Base-by-base conservation (phyloP, 768 basidiomycete species). In the Lentinula boryana region DNA sequence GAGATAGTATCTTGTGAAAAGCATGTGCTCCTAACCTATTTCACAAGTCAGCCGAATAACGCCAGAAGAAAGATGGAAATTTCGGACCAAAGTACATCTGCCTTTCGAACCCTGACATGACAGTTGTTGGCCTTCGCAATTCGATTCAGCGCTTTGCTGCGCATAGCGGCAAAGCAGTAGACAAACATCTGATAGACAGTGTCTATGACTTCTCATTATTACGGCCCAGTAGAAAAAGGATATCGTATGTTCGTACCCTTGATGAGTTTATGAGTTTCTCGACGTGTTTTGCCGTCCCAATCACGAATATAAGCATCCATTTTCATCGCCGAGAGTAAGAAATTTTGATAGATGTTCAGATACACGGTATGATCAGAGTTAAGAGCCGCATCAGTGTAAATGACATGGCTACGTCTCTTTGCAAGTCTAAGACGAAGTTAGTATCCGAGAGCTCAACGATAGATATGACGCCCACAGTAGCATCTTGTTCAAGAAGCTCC, bases 261-360 rank as follows among this genome's bases (percentile, higher is more conserved):
- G 52, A 92, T 71, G 64, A 90, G 90, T 16, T 68, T 67, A 32
- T 68, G 67, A 60, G 79, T 81, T 62, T 74, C 81, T 35, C 64
- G 67, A n/a, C 76, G 55, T 18, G 12, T 64, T 54, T 75, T 73
- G 16, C 77, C 63, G 13, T 80, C 77, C 85, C 84, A 88, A 56
- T 80, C 78, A 38, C 80, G 78, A 36, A 98, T 74, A 69, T 98
- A 97, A 56, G 82, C 80, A 62, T 92, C 86, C 81, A 93, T 89
- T 74, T 92, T 96, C 79, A 94, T 87, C 0, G 90, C 92, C 2
- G 85, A 80, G 46, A 97, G 71, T 33, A 91, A 72, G 68, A 95
- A 89, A 67, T 87, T 91, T 69, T 93, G 90, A 70, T 93, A 97
- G 12, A 96, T 79, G 71, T 98, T 99, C 57, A 85, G 70, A 70